Conservation (phyloP, 1,284 basidiomycete genomes). For the Meripilus lineatus region DNA sequence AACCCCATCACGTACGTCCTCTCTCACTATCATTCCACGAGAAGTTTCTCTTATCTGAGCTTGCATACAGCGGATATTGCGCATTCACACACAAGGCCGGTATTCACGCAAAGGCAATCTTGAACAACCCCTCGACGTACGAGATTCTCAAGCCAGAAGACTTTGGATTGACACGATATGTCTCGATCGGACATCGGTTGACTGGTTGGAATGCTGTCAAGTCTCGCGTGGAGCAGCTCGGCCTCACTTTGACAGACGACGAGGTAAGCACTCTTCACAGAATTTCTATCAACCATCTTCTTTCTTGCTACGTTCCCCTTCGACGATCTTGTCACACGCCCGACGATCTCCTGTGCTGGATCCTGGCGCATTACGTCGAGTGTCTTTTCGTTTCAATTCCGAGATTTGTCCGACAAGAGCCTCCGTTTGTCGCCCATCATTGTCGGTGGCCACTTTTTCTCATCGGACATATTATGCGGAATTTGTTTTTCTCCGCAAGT, state of each 20-base stretch:
- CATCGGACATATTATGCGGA: no score
- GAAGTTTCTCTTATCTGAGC: neutral
- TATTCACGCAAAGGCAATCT: conserved; percentile 99
- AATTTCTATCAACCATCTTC: neutral
- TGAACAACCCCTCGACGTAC: conserved; percentile 99
- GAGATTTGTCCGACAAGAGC: neutral
- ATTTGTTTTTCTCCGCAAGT: no score
- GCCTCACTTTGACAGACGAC: conserved; percentile 80
- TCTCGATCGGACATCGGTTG: conserved; percentile 95
- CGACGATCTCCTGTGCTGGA: neutral
- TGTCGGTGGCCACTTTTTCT: neutral
- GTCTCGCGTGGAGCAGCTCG: conserved; percentile 96
- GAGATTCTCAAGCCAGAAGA: conserved; percentile 98
- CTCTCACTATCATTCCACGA: neutral
- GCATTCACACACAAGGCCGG: conserved; percentile 99
- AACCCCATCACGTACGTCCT: conserved; percentile 79
- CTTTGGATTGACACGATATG: conserved; percentile 97
- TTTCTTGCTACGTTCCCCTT: neutral
- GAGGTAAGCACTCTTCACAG: conserved; percentile 44
- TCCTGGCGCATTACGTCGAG: neutral
- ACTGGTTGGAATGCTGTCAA: conserved; percentile 99
- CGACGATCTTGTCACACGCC: conserved; percentile 1
- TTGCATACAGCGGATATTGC: conserved; percentile 78
- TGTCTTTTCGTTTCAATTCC: neutral
- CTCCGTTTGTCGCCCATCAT: neutral